These are phyloP conservation scores for Penicillium sp. DNA, from an alignment of 2,329 filamentous ascomycete genomes.

Conservation along the genomic window DNA sequence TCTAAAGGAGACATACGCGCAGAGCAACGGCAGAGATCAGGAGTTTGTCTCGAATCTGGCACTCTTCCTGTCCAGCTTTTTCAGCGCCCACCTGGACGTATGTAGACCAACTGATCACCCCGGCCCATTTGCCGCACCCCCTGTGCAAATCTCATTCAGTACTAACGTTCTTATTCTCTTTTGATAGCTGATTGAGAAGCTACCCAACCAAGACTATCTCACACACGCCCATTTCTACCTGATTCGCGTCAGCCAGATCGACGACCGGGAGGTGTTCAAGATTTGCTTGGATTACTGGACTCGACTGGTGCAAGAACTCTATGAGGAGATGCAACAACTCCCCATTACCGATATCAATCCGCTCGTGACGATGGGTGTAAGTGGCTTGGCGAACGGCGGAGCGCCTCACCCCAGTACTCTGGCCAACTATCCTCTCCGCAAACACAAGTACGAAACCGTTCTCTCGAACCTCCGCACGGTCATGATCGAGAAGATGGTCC, in stretches of 20 bases:
- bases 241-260: constrained; percentile 96
- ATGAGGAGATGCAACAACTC: constrained; percentile 97
- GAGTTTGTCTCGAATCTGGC: constrained; percentile 98
- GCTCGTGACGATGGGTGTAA: constrained; percentile 73
- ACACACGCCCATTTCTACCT: constrained; percentile 97
- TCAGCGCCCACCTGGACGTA: constrained; percentile 85
- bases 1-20: constrained; percentile 85
- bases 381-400: constrained; percentile 72
- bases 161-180: neutral
- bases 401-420: constrained; percentile 83
- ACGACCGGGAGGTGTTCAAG: constrained; percentile 99
- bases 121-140: neutral
- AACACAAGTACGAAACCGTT: constrained; percentile 96
- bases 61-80: constrained; percentile 95
- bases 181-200: constrained; percentile 80
- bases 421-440: constrained; percentile 87
- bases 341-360: constrained; percentile 93
- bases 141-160: neutral
- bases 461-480: constrained; percentile 91
- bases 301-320: constrained; percentile 94
- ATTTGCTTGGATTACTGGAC: constrained; percentile 99
- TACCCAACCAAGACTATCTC: constrained; percentile 92
- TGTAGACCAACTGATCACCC: constrained; percentile 22
- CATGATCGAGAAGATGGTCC: constrained; percentile 99
- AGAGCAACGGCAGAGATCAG: constrained; percentile 89